A percentile compares a stretch with the other conserved stretches of the same genome.
phyloP scores from a whole-genome alignment of 805 yeast genomes.

The Candida anglica region DNA sequence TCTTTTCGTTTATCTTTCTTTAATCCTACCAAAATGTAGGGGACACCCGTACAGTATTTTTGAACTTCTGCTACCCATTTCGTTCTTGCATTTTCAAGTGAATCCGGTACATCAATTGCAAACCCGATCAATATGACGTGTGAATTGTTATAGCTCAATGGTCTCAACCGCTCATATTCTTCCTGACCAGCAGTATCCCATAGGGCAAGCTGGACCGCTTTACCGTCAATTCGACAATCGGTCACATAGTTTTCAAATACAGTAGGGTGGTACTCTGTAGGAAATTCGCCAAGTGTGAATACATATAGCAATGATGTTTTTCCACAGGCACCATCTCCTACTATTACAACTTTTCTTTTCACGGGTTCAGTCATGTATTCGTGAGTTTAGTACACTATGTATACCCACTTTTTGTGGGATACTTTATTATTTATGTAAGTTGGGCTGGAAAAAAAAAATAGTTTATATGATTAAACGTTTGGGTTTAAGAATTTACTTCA shows the following conservation, averaged over 20 bases:
- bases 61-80: constrained; percentile 88
- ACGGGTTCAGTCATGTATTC: constrained; percentile 27
- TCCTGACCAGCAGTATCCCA: constrained; percentile 99
- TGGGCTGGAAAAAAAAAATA: too few relatives aligned
- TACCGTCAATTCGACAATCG: constrained; percentile 91
- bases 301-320: constrained; percentile 69
- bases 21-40: constrained; percentile 75
- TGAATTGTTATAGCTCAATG: constrained; percentile 83
- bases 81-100: constrained; percentile 72
- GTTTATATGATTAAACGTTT: too few relatives aligned
- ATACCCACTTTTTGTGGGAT: too few relatives aligned
- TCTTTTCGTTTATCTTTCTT: constrained; percentile 72
- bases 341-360: constrained; percentile 74
- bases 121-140: constrained; percentile 83
- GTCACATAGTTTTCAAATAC: constrained; percentile 94
- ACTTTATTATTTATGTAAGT: too few relatives aligned
- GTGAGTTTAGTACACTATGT: too few relatives aligned
- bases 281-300: constrained; percentile 89
- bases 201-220: constrained; percentile 78
- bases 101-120: constrained; percentile 81
- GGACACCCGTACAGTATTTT: constrained; percentile 76
- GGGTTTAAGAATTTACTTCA: too few relatives aligned
- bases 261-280: constrained; percentile 89
- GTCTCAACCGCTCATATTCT: constrained; percentile 87
- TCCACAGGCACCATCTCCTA: constrained; percentile 69